Conservation (phyloP, 345 rosid genomes). For the Brassica juncea region DNA sequence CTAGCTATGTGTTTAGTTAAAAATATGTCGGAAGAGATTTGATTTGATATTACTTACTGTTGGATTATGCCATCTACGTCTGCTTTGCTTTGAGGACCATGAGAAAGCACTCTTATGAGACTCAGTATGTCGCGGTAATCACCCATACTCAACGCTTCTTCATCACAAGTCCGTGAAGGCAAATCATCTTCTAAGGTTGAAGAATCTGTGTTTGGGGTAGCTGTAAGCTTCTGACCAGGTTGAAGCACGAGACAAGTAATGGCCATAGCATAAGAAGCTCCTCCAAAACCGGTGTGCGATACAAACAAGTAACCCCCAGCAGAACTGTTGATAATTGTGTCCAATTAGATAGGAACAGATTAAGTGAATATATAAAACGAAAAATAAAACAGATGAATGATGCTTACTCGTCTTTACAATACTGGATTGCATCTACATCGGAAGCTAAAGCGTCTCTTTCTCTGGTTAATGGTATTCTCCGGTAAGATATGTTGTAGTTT, state of each 20-base stretch:
- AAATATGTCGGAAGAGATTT: neutral
- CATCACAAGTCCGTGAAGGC: slow-evolving; percentile 58
- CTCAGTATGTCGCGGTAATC: slow-evolving; percentile 96
- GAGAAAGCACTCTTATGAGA: slow-evolving; percentile 83
- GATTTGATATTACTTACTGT: slow-evolving; percentile 44
- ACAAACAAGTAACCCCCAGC: slow-evolving; percentile 82
- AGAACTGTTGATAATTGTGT: slow-evolving; percentile 42
- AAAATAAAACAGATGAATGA: neutral
- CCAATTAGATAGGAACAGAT: neutral
- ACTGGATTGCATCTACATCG: slow-evolving; percentile 83
- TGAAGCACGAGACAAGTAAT: slow-evolving; percentile 73
- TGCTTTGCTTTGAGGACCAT: slow-evolving; percentile 93
- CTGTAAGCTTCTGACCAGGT: slow-evolving; percentile 52
- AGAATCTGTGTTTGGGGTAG: slow-evolving; percentile 19
- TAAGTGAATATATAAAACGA: neutral
- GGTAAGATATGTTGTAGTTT: slow-evolving; percentile 64
- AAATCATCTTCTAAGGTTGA: slow-evolving; percentile 38
- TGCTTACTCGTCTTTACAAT: slow-evolving; percentile 75
- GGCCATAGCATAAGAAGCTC: slow-evolving; percentile 90
- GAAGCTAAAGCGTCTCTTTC: slow-evolving; percentile 91
- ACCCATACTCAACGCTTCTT: slow-evolving; percentile 79
- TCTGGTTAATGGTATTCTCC: slow-evolving; percentile 92
- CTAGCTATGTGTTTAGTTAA: neutral
- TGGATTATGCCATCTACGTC: slow-evolving; percentile 75
- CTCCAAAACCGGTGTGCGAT: slow-evolving; percentile 93